Base-by-base conservation (phyloP, 257 asterid species). In the Echium plantagineum region DNA sequence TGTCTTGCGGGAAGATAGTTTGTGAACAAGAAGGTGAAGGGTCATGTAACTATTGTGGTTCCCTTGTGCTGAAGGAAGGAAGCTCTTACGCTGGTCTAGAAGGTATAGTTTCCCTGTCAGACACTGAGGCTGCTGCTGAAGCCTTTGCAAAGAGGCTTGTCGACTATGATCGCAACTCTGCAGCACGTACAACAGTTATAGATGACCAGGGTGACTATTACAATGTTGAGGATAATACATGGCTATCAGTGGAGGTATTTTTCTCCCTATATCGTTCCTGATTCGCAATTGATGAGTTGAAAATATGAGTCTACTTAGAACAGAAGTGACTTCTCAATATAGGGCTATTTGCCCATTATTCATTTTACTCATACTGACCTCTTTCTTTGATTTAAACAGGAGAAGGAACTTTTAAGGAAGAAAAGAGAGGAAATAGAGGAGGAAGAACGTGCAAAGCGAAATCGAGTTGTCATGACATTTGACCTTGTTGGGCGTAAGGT, bases 21-120 rank as follows among this genome's bases (percentile, higher is more conserved):
- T 91, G 98, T 68, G 94, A 91, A 72, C 98, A 91, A 68, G 98
- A 91, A 74, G 94, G 95, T 2, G 98, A 91, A 67, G 98, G 97
- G 21, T 95, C 98, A 32, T 91, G 98, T 75, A 78, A 69, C 55
- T 88, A 82, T 66, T 91, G 98, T 64, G 98, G 94, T 53, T 84
- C 94, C 61, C 96, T 91, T 63, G 98, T 91, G 62, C 80, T 88
- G 59, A 83, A 52, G 66, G 98, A 88, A 76, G 97, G 90, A 47
- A 91, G 95, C 70, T 54, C 81, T 2, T 91, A 91, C 71, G 98
- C 95, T 70, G 97, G 97, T 62, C 73, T 91, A 69, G 84, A 80
- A 49, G 85, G 87, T 31, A 75, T 62, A 5, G 30, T 74, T 58
- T 61, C 79, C 22, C 64, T 73, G 24, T 73, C 94, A 2, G 86